Percentiles rank a stretch among this genome's conserved stretches.
phyloP scores from a whole-genome alignment of 345 rosid species.

The Populus tremula region DNA sequence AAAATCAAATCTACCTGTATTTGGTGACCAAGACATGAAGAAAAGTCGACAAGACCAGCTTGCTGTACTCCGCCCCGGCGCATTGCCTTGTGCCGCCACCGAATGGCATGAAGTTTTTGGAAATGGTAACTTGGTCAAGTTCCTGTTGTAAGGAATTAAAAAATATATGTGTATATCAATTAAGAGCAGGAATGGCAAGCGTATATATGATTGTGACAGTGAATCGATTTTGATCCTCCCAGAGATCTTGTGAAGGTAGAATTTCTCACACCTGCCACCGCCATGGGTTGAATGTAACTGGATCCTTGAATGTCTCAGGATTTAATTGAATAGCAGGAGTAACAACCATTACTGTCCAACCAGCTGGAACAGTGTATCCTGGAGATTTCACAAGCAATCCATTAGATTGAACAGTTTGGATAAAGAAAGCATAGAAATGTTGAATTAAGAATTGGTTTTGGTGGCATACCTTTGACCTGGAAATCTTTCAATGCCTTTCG shows the following conservation, averaged over 20 bases:
- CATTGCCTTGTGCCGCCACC: conserved; percentile 51
- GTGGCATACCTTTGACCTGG: conserved; percentile 3
- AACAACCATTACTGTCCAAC: background rate
- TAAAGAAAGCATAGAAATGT: background rate
- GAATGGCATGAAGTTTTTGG: conserved; percentile 46
- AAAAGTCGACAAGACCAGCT: conserved; percentile 35
- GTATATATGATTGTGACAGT: background rate
- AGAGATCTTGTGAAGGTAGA: background rate
- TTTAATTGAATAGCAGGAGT: background rate
- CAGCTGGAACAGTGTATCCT: background rate
- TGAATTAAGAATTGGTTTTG: background rate
- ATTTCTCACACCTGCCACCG: conserved; percentile 38
- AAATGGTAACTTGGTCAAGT: background rate
- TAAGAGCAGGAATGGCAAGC: background rate
- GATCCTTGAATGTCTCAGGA: background rate
- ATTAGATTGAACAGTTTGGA: background rate
- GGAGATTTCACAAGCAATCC: background rate
- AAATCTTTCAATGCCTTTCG: conserved; percentile 39
- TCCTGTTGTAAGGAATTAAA: conserved; percentile 20
- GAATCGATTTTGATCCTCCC: background rate
- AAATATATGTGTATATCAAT: background rate
- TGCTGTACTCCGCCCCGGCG: conserved; percentile 43
- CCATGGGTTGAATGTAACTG: conserved; percentile 13
- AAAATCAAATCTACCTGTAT: background rate
- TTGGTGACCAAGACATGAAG: conserved; percentile 34